Base-by-base conservation (phyloP, 192 early-diverging fungal genomes). In the Coemansia sp. region DNA sequence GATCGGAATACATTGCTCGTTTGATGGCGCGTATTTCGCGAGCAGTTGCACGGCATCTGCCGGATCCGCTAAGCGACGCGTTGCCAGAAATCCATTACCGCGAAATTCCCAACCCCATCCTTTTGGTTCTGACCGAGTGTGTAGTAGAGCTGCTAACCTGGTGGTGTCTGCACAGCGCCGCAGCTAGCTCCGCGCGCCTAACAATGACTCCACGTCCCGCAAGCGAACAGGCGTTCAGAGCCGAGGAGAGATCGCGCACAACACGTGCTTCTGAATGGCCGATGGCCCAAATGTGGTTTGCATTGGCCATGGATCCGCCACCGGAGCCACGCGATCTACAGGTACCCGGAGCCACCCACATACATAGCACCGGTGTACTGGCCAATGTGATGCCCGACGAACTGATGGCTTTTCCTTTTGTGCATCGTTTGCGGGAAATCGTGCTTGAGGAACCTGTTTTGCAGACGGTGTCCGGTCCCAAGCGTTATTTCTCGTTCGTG, bases 341-440 rank as follows among this genome's bases (percentile, higher is more conserved):
- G 39, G 64, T 28, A 43, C 33, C 74, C 12, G 68, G 71, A 12
- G 76, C 76, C 9, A 63, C 72, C n/a, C 74, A 67, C 43, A 72
- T 83, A 33, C 81, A 83, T 48, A 71, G 70, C 60, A 83, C 81
- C 4, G 81, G 76, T 37, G 70, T 83, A 32, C 61, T 83, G 56
- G 81, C 76, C 37, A 83, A 83, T 38, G 73, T 83, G 51, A 53
- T 84, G 63, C 79, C 59, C 38, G 86, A 72, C 70, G 86, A 80
- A 67, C 70, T 85, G 39, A 70, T 79, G 63, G 71, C 75, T 74
- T 91, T 83, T 60, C 81, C 81, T 5, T 70, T 70, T 32, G 73
- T 83, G 59, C 79, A 86, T 28, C 87, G 88, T 59, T 89, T 90
- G 54, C 72, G 87, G 11, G 85, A 86, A 61, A 88, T 91, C 39